Conservation (phyloP, 78 protist species). For the Polysphondylium violaceum region DNA sequence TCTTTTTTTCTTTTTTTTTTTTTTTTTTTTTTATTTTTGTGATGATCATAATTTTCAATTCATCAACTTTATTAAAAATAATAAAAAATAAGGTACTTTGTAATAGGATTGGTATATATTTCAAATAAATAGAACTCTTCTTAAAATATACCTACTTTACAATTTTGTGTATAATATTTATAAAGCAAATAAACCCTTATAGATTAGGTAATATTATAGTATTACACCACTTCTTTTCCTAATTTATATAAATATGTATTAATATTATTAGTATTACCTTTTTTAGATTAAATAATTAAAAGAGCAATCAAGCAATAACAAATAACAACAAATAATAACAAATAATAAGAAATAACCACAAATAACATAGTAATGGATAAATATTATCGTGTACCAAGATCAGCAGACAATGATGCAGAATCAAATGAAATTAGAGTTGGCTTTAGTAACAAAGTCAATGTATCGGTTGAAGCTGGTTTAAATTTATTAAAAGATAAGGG, state of each 20-base stretch:
- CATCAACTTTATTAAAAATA: background rate
- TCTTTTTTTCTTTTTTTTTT: constrained; percentile 1
- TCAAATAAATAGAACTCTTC: too few relatives aligned
- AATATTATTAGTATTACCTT: too few relatives aligned
- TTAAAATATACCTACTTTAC: too few relatives aligned
- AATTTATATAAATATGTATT: too few relatives aligned
- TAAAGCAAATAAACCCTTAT: too few relatives aligned
- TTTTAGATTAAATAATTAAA: too few relatives aligned
- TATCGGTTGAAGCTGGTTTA: constrained; percentile 68
- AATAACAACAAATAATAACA: background rate
- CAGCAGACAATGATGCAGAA: constrained; percentile 32
- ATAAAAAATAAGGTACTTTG: too few relatives aligned
- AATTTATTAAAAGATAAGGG: constrained; percentile 18
- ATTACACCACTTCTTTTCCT: too few relatives aligned
- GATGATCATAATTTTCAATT: background rate
- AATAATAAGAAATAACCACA: background rate
- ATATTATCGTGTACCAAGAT: constrained; percentile 36
- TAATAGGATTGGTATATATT: too few relatives aligned
- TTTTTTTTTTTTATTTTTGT: background rate
- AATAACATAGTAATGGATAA: constrained; percentile 40
- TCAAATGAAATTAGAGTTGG: constrained; percentile 74
- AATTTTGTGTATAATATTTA: too few relatives aligned
- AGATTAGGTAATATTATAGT: too few relatives aligned
- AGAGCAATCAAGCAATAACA: background rate
- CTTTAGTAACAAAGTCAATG: constrained; percentile 21